A percentile compares a stretch with the other conserved stretches of the same genome.
phyloP scores from a whole-genome alignment of 345 rosid species.

The Eucalyptus grandis region DNA sequence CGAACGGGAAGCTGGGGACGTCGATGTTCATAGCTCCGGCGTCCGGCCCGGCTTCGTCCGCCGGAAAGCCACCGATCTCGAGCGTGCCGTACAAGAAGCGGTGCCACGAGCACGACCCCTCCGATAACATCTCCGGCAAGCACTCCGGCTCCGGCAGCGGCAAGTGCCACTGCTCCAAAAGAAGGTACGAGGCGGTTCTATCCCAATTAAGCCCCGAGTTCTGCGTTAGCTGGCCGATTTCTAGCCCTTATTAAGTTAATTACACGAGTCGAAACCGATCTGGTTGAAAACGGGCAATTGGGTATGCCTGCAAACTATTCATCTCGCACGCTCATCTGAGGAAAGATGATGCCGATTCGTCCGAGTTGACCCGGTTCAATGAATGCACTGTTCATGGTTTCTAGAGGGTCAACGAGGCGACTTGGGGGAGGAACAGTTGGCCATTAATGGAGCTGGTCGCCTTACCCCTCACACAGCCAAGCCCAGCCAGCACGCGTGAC shows the following conservation, averaged over 20 bases:
- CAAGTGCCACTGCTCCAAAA: slow-evolving; percentile 85
- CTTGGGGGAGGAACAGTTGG: neutral
- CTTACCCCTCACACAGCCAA: neutral
- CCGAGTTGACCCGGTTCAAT: neutral
- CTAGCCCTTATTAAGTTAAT: neutral
- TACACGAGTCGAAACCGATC: neutral
- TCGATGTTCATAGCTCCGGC: slow-evolving; percentile 43
- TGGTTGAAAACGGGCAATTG: neutral
- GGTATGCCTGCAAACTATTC: neutral
- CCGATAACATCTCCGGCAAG: slow-evolving; percentile 40
- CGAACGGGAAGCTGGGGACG: slow-evolving; percentile 71
- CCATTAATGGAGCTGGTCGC: neutral
- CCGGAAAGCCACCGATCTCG: slow-evolving; percentile 73
- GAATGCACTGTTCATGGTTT: neutral
- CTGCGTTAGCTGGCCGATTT: neutral
- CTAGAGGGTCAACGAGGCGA: slow-evolving; percentile 9
- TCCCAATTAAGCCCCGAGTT: neutral
- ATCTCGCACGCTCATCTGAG: neutral
- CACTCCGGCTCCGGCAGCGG: slow-evolving; percentile 50
- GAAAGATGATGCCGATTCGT: neutral
- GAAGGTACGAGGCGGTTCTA: slow-evolving; percentile 33
- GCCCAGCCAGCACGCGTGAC: slow-evolving; percentile 12
- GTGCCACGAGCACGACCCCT: slow-evolving; percentile 58
- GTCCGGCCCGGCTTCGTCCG: slow-evolving; percentile 27
- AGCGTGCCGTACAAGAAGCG: slow-evolving; percentile 49